Conservation (phyloP, 176 grass and related monocot genomes). For the Musa beccarii region DNA sequence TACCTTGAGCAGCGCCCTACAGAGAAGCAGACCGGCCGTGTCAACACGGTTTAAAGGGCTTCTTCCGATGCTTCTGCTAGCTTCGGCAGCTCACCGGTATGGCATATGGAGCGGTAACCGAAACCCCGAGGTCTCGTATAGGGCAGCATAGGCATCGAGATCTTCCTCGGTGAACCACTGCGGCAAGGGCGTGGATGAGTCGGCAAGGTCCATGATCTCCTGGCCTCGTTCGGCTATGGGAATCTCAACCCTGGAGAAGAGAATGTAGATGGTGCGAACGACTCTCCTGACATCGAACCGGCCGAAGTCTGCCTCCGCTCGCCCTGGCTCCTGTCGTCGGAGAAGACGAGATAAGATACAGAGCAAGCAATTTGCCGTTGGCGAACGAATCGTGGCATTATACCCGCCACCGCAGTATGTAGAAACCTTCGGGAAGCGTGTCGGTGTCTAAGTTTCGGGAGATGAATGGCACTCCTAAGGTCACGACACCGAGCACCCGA, state of each 20-base stretch:
- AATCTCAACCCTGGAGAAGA: constrained; percentile 60
- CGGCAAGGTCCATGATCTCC: constrained; percentile 62
- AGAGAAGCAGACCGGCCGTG: not conserved
- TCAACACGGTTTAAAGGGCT: not conserved
- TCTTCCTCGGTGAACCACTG: constrained; percentile 63
- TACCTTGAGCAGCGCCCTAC: constrained; percentile 9
- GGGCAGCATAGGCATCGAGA: constrained; percentile 34
- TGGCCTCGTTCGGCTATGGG: constrained; percentile 43
- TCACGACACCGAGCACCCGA: constrained; percentile 38
- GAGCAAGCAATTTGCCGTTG: not conserved
- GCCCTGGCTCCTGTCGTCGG: constrained; percentile 32
- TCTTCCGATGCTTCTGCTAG: not conserved
- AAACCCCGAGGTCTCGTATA: constrained; percentile 63
- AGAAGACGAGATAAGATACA: not conserved
- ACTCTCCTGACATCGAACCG: constrained; percentile 40
- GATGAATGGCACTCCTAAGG: constrained; percentile 54
- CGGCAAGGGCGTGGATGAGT: constrained; percentile 35
- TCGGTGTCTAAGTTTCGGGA: not conserved
- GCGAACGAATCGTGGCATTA: not conserved
- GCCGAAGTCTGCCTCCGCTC: constrained; percentile 48
- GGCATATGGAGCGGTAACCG: constrained; percentile 54
- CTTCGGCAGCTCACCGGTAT: constrained; percentile 37
- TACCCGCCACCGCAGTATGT: constrained; percentile 58
- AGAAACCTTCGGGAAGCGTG: constrained; percentile 52
- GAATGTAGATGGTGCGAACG: constrained; percentile 54